Base-by-base conservation (phyloP, 2,329 filamentous ascomycete species). In the Zalaria obscura region DNA sequence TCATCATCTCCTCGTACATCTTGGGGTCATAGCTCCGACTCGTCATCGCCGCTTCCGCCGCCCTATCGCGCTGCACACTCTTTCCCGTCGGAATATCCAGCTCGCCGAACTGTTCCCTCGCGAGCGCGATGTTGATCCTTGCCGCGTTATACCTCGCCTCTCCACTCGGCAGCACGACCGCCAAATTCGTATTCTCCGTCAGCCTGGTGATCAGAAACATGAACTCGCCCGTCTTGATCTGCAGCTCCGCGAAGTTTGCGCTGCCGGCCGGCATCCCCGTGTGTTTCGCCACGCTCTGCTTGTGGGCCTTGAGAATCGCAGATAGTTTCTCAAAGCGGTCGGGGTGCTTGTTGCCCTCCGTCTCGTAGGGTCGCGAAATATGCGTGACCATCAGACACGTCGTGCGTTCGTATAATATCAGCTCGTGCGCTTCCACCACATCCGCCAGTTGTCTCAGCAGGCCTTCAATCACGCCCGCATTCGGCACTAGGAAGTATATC, bases 301-400 rank as follows among this genome's bases (percentile, higher is more conserved):
- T 98, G 69, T 96, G 95, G 45, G 89, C 88, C 67, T 98, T 98
- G 65, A 98, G 83, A 56, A 98, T 95, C 61, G 94, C 96, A 47
- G 83, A 91, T 56, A 98, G 83, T 51, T 83, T 82, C 69, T 98
- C 91, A 53, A 94, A 87, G 3, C 91, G 83, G 63, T 98, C 91
- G 39, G 82, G 81, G 47, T 85, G 93, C 1, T 91, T 89, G 59
- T 98, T 98, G 11, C 48, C 43, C 39, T 75, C 64, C 31, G 73
- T 70, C 36, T 87, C 87, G 47, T 80, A 72, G 11, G 76, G 71
- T 2, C 83, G 81, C 4, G 84, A 84, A 65, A 93, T 91, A 44
- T 83, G 86, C 0, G 87, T 93, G n/a, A 98, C 88, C 40, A 89
- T 93, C 0, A 98, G 74, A 63, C 95, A 98, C 0, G 88, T 95